Evolutionary conservation across 495 filamentous ascomycete genomes (phyloP).

Genomic region (Arthonia radiata): DNA sequence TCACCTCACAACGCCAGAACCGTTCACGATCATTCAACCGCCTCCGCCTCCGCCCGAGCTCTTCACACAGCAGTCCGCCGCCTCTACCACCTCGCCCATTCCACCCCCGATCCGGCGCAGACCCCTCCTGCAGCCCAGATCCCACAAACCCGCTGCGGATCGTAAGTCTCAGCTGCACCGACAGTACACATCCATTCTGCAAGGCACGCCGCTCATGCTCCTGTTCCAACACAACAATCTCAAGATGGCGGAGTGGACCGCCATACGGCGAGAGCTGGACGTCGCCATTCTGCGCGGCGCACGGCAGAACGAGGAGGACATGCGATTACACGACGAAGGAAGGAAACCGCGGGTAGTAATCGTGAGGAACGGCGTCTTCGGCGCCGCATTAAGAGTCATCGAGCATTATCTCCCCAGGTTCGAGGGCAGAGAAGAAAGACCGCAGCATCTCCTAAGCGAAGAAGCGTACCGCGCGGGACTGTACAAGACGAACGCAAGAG

Average conservation of each 20-base stretch:
- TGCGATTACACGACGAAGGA: slow-evolving; percentile 3
- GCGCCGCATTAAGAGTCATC: slow-evolving; percentile 53
- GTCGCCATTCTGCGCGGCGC: slow-evolving; percentile 36
- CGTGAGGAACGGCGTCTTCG: slow-evolving; percentile 72
- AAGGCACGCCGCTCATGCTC: slow-evolving; percentile 66
- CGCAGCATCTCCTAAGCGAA: too few relatives aligned
- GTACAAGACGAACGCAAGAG: too few relatives aligned
- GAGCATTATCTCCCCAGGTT: slow-evolving; percentile 78
- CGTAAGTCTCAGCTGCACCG: slow-evolving; percentile 90
- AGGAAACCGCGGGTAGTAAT: slow-evolving; percentile 27
- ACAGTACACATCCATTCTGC: slow-evolving; percentile 78
- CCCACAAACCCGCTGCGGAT: slow-evolving; percentile 57
- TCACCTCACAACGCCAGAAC: too few relatives aligned
- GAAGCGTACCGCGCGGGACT: too few relatives aligned
- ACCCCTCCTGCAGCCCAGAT: slow-evolving; percentile 63
- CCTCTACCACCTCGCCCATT: too few relatives aligned
- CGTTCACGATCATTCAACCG: too few relatives aligned
- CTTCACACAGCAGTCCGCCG: too few relatives aligned
- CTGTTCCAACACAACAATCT: slow-evolving; percentile 97
- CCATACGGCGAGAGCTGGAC: slow-evolving; percentile 57
- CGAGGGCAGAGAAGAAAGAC: too few relatives aligned
- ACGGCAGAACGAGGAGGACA: too few relatives aligned
- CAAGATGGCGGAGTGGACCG: slow-evolving; percentile 63
- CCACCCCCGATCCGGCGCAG: slow-evolving; percentile 26
- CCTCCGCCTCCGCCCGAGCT: too few relatives aligned